Conservation (phyloP, 192 early-diverging fungal genomes). For the Gaertneriomyces sp. region DNA sequence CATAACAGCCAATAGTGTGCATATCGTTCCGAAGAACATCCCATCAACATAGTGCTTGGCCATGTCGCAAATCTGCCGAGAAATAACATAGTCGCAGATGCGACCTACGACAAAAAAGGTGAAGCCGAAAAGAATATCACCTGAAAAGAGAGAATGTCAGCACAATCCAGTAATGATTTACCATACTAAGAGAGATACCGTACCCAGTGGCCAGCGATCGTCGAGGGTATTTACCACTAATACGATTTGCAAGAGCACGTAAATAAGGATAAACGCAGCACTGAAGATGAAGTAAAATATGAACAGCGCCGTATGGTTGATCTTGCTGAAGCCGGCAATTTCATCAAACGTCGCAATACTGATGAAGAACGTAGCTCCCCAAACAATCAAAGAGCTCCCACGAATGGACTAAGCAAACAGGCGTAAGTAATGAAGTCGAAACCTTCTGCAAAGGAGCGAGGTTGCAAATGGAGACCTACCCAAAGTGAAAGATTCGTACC, state of each 20-base stretch:
- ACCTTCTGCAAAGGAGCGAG: background rate
- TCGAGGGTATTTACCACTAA: conserved; percentile 93
- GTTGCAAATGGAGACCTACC: conserved; percentile 49
- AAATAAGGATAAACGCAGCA: conserved; percentile 74
- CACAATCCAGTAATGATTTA: background rate
- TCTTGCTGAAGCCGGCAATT: conserved; percentile 56
- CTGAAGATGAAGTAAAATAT: conserved; percentile 86
- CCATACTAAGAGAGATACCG: background rate
- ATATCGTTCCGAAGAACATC: conserved; percentile 92
- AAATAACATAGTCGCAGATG: conserved; percentile 78
- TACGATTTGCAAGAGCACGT: conserved; percentile 85
- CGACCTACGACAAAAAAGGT: conserved; percentile 84
- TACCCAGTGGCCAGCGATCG: conserved; percentile 92
- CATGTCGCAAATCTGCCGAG: conserved; percentile 74
- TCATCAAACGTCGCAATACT: conserved; percentile 78
- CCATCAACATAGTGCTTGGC: conserved; percentile 97
- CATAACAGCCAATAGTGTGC: conserved; percentile 90
- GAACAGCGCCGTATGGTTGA: conserved; percentile 71
- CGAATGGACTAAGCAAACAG: conserved; percentile 66
- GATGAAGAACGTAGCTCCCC: conserved; percentile 72
- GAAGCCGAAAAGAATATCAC: conserved; percentile 84
- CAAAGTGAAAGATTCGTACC: conserved; percentile 91
- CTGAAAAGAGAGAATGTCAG: conserved; percentile 12
- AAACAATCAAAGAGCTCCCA: conserved; percentile 75
- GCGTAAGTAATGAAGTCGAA: background rate